Percentiles rank a stretch among this genome's conserved stretches.
Conservation (phyloP, 2,329 filamentous ascomycete species). For the Penicillium concentricum region DNA sequence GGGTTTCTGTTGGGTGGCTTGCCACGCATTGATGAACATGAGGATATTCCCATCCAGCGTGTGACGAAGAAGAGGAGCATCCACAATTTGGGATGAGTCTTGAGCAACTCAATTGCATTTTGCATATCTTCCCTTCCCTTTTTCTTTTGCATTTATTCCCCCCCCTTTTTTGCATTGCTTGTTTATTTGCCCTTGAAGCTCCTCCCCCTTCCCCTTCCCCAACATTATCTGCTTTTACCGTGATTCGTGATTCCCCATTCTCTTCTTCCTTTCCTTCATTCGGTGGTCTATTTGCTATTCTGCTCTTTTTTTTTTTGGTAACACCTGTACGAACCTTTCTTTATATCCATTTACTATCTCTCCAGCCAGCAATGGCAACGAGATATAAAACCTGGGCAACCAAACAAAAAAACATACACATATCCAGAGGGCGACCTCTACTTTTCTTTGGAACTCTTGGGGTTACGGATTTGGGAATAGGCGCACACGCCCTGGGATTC, state of each 20-base stretch:
- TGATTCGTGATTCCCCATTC: constrained; percentile 5
- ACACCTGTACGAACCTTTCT: neutral
- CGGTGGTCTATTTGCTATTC: neutral
- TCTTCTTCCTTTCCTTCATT: constrained; percentile 5
- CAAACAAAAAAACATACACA: constrained; percentile 19
- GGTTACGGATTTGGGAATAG: constrained; percentile 9
- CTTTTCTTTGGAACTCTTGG: constrained; percentile 13
- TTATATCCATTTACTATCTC: neutral
- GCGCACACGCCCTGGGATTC: constrained; percentile 6
- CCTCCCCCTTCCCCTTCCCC: neutral
- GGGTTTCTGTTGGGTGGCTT: constrained; percentile 44
- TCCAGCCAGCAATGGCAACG: neutral
- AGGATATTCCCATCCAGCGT: constrained; percentile 35
- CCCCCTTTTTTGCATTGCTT: neutral
- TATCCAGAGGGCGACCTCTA: constrained; percentile 27
- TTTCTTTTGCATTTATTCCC: constrained; percentile 2
- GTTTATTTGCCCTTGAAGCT: neutral
- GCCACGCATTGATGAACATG: constrained; percentile 44
- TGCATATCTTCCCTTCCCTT: neutral
- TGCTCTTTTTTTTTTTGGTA: neutral
- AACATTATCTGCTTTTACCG: neutral
- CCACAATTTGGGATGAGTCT: constrained; percentile 37
- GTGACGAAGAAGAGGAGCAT: constrained; percentile 50
- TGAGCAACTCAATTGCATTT: neutral
- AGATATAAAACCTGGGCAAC: constrained; percentile 2